phyloP scores from a whole-genome alignment of 805 yeast species.

The Wickerhamiella parazyma region DNA sequence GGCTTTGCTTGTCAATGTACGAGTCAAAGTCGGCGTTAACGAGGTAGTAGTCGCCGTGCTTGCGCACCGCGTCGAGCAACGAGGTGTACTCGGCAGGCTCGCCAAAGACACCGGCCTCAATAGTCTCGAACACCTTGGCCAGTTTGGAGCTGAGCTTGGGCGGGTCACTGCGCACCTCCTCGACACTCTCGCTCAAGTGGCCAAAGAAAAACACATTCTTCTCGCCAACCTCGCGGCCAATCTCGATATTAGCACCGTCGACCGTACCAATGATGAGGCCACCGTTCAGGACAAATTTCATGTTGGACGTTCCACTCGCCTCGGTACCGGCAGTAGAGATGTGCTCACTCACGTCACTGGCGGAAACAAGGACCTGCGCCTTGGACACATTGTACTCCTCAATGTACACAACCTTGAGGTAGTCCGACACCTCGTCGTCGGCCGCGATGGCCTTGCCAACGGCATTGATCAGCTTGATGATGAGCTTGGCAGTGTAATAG shows the following conservation, averaged over 20 bases:
- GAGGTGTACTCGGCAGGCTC: slow-evolving; percentile 44
- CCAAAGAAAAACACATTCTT: slow-evolving; percentile 88
- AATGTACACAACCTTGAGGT: slow-evolving; percentile 73
- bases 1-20: slow-evolving; percentile 66
- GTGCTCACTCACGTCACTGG: slow-evolving; percentile 82
- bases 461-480: slow-evolving; percentile 70
- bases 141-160: slow-evolving; percentile 47
- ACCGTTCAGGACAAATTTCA: slow-evolving; percentile 91
- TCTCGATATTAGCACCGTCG: slow-evolving; percentile 94
- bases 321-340: slow-evolving; percentile 96
- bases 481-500: slow-evolving; percentile 84
- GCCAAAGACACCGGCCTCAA: slow-evolving; percentile 63
- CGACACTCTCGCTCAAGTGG: slow-evolving; percentile 79
- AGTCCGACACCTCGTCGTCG: slow-evolving; percentile 59
- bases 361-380: slow-evolving; percentile 84
- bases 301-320: slow-evolving; percentile 90
- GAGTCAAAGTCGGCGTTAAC: slow-evolving; percentile 84
- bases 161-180: slow-evolving; percentile 59
- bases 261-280: slow-evolving; percentile 91
- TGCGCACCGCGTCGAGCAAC: slow-evolving; percentile 52
- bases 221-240: slow-evolving; percentile 86
- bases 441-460: slow-evolving; percentile 70
- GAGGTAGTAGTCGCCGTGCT: slow-evolving; percentile 74
- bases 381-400: slow-evolving; percentile 91
- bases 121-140: slow-evolving; percentile 45